phyloP scores from a whole-genome alignment of 129 eudicot genomes.

The Flaveria sonorensis region DNA sequence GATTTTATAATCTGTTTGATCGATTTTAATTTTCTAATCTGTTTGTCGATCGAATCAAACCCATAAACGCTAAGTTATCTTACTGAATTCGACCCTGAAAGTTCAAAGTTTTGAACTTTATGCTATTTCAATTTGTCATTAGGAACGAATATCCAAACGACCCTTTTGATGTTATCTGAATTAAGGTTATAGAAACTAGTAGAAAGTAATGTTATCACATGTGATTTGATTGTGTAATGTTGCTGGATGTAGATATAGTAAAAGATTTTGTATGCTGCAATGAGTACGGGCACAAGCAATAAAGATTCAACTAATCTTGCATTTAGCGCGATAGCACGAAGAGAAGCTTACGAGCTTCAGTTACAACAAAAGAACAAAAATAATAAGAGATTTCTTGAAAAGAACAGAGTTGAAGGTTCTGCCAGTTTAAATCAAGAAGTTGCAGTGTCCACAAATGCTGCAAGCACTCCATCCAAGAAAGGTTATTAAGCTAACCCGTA shows the following conservation, averaged over 20 bases:
- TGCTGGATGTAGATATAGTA: conserved; percentile 20
- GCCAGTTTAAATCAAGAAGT: conserved; percentile 17
- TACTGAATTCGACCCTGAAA: too few relatives aligned
- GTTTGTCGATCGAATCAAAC: too few relatives aligned
- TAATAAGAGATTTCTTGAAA: conserved; percentile 42
- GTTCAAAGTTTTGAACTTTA: too few relatives aligned
- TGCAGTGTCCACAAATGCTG: conserved; percentile 26
- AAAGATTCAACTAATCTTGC: conserved; percentile 56
- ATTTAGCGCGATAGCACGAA: conserved; percentile 64
- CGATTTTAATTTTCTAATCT: too few relatives aligned
- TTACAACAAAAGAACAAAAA: conserved; percentile 45
- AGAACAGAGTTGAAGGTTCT: conserved; percentile 10
- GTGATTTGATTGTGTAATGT: conserved; percentile 7
- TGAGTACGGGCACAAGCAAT: conserved; percentile 23
- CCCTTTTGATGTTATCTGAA: too few relatives aligned
- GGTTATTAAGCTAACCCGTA: conserved; percentile 36
- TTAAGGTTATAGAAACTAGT: too few relatives aligned
- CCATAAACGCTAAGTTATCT: too few relatives aligned
- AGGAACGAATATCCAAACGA: too few relatives aligned
- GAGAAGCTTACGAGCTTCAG: conserved; percentile 60
- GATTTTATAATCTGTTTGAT: too few relatives aligned
- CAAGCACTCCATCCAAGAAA: conserved; percentile 45
- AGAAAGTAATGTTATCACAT: neutral
- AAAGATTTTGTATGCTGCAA: conserved; percentile 13
- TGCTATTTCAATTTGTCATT: too few relatives aligned